phyloP scores from a whole-genome alignment of 495 filamentous ascomycete species.

The Annulohypoxylon bovei region DNA sequence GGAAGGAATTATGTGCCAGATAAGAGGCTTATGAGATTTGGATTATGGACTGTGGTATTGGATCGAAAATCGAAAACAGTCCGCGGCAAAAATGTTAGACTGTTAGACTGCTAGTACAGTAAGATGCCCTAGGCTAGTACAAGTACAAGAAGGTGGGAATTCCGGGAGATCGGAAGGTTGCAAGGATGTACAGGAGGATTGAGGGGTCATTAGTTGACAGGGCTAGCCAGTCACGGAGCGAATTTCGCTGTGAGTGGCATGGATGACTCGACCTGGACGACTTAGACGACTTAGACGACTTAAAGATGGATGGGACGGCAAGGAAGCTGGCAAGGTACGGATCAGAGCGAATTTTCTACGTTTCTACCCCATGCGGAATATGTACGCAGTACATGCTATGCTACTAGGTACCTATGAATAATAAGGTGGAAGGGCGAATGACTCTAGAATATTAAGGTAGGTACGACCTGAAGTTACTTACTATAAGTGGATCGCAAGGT shows the following conservation, averaged over 20 bases:
- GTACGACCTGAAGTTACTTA: slow-evolving; percentile 12
- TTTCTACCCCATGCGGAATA: not conserved
- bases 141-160: slow-evolving; percentile 41
- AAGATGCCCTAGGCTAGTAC: slow-evolving; percentile 36
- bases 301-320: slow-evolving; percentile 22
- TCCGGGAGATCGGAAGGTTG: slow-evolving; percentile 49
- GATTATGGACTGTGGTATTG: slow-evolving; percentile 13
- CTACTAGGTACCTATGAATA: no score
- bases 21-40: slow-evolving; percentile 22
- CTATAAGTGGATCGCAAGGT: not conserved
- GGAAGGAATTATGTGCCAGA: slow-evolving; percentile 26
- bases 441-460: slow-evolving; percentile 12
- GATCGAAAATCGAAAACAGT: slow-evolving; percentile 43
- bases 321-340: slow-evolving; percentile 4
- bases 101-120: no score
- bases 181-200: slow-evolving; percentile 43
- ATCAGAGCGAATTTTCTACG: slow-evolving; percentile 1
- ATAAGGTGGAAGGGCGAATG: slow-evolving; percentile 1
- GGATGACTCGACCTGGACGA: slow-evolving; percentile 36
- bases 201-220: slow-evolving; percentile 39
- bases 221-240: slow-evolving; percentile 38
- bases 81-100: slow-evolving; percentile 47
- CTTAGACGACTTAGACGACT: slow-evolving; percentile 1
- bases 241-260: slow-evolving; percentile 20
- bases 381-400: not conserved